Conservation (phyloP, 345 rosid species). For the Bruguiera sexangula region DNA sequence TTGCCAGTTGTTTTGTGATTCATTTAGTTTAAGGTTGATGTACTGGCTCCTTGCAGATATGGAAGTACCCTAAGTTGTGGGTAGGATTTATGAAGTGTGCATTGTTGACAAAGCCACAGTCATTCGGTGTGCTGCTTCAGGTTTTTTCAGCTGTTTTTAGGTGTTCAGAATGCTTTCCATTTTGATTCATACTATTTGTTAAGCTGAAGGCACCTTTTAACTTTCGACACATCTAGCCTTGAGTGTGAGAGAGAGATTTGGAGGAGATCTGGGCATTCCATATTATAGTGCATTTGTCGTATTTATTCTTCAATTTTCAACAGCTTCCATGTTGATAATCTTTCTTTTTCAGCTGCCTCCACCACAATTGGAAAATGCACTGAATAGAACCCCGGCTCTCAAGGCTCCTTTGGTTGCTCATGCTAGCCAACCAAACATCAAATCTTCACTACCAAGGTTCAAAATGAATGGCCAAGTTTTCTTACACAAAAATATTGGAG, state of each 20-base stretch:
- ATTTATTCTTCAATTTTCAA: too few species aligned
- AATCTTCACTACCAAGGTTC: constrained; percentile 82
- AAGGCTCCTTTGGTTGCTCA: constrained; percentile 78
- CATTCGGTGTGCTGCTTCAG: constrained; percentile 89
- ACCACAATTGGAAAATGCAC: constrained; percentile 82
- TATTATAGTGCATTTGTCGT: too few species aligned
- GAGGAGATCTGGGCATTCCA: too few species aligned
- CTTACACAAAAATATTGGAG: neutral
- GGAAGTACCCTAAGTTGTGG: constrained; percentile 98
- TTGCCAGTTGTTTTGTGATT: constrained; percentile 4
- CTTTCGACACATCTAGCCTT: neutral
- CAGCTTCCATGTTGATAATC: constrained; percentile 5
- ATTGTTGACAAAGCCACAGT: constrained; percentile 77
- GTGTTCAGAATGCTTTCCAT: neutral
- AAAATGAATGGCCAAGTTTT: neutral
- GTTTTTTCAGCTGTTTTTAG: constrained; percentile 26
- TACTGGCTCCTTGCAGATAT: constrained; percentile 58
- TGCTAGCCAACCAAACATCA: constrained; percentile 78
- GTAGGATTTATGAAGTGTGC: constrained; percentile 97
- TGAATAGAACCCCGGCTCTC: constrained; percentile 59
- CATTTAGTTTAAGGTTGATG: constrained; percentile 10
- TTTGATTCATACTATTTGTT: neutral
- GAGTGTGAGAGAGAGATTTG: too few species aligned
- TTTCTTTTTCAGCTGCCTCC: constrained; percentile 72
- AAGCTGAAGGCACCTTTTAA: neutral